Percentiles rank a stretch among this genome's conserved stretches.
phyloP scores from a whole-genome alignment of 108 stramenopile genomes.

The Skeletonema menzelii region DNA sequence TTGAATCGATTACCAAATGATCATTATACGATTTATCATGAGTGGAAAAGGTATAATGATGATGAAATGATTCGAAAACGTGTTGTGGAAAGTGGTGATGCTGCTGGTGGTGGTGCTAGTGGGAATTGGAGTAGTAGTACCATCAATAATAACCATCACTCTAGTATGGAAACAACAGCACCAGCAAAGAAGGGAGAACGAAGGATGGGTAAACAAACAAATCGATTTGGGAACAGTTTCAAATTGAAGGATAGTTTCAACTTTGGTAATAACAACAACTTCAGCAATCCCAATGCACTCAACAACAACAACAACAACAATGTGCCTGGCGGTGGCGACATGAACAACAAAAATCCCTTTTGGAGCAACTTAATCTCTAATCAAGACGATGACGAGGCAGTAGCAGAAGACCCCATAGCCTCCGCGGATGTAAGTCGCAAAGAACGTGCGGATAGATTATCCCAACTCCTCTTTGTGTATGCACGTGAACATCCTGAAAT shows the following conservation, averaged over 20 bases:
- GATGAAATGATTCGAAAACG: neutral
- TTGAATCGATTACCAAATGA: slow-evolving; percentile 67
- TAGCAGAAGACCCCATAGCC: neutral
- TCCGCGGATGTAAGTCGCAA: neutral
- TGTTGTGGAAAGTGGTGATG: neutral
- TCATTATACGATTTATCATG: slow-evolving; percentile 40
- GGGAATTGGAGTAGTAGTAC: too few relatives aligned
- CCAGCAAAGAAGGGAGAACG: neutral
- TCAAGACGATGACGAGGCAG: neutral
- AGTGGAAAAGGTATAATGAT: slow-evolving; percentile 16
- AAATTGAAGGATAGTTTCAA: neutral
- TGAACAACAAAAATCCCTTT: neutral
- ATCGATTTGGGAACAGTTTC: neutral
- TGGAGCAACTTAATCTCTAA: slow-evolving; percentile 13
- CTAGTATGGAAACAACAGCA: slow-evolving; percentile 31
- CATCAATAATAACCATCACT: slow-evolving; percentile 7
- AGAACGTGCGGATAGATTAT: slow-evolving; percentile 41
- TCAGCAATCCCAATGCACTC: neutral
- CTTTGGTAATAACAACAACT: neutral
- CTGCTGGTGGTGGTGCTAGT: neutral
- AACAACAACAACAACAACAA: slow-evolving; percentile 9
- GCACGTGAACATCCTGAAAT: slow-evolving; percentile 57
- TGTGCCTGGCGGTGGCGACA: neutral
- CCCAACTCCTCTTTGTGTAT: slow-evolving; percentile 48
- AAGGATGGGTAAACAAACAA: neutral